Evolutionary conservation across 345 rosid species (phyloP), one percentile per base, ranked within the genome.

Genomic region (Brassica incana): DNA sequence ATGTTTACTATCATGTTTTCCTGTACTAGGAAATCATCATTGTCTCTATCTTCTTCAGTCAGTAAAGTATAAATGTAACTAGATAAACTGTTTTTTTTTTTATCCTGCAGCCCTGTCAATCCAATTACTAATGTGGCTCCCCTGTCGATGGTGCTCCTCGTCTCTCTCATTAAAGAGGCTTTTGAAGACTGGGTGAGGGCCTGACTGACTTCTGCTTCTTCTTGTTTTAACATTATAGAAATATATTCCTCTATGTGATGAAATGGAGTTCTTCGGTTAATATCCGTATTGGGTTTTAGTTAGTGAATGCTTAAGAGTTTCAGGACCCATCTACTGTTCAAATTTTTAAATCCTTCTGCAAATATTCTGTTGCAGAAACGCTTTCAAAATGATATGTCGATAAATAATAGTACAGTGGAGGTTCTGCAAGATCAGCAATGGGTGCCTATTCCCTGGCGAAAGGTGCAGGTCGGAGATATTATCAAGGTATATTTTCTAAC

Each of bases 401-500:
- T 94, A 83, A 94, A 94, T 84, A 90, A 86, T 83, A 85, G 80
- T 80, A 86, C 38, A 36, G 81, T 89, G 78, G 98, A 94, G 2
- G 88, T 94, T 77, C 82, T 94, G 84, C 95, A 87, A 86, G 90
- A 88, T 85, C 90, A 87, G 79, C 86, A 71, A 81, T 94, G 98
- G 98, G 86, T 65, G 76, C 60, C 79, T 82, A 76, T 88, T 62
- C 87, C 95, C 8, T 94, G 97, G 98, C 88, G 89, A 82, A 91
- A 79, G 88, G 78, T 94, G 85, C 98, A 91, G 82, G 98, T 91
- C 78, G 97, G 98, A 85, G 98, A 94, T 66, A 83, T 94, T 83
- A 71, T 94, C 74, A 88, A 83, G 90, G 98, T 60, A 84, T 69
- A 54, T 8, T 72, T 72, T 56, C 77, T 72, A 8, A 30, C 8